Evolutionary conservation across 768 basidiomycete genomes (phyloP).

Genomic region (Termitomyces sp.): DNA sequence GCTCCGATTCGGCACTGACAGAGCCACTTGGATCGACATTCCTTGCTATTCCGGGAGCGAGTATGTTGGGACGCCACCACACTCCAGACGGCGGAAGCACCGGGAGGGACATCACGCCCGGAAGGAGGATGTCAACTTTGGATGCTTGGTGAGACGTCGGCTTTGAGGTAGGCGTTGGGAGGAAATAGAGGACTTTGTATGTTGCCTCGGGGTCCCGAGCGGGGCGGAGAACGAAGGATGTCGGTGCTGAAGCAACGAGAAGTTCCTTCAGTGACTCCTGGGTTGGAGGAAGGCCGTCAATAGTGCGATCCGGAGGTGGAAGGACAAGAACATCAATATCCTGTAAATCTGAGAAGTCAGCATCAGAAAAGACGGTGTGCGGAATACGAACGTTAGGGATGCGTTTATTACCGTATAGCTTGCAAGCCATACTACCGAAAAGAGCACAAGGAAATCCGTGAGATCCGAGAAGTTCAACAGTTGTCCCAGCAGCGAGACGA

Average conservation of each 20-base stretch:
- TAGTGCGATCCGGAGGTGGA: slow-evolving; percentile 5
- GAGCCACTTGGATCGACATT: background rate
- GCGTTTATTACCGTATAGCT: slow-evolving; percentile 16
- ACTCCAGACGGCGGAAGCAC: background rate
- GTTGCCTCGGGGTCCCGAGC: slow-evolving; percentile 15
- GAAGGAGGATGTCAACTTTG: slow-evolving; percentile 19
- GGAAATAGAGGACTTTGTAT: slow-evolving; percentile 18
- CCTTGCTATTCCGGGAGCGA: background rate
- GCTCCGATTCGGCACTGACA: background rate
- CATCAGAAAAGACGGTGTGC: background rate
- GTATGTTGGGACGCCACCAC: background rate
- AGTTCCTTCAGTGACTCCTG: slow-evolving; percentile 18
- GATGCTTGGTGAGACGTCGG: slow-evolving; percentile 5
- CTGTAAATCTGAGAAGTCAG: background rate
- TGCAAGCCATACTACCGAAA: slow-evolving; percentile 21
- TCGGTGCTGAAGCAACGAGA: slow-evolving; percentile 10
- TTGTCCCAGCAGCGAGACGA: slow-evolving; percentile 13
- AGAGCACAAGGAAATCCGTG: slow-evolving; percentile 15
- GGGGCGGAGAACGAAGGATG: slow-evolving; percentile 8
- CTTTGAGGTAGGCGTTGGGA: slow-evolving; percentile 12
- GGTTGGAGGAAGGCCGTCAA: slow-evolving; percentile 3
- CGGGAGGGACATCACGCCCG: slow-evolving; percentile 21
- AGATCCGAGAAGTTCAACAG: slow-evolving; percentile 8
- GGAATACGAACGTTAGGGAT: slow-evolving; percentile 14
- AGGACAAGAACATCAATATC: slow-evolving; percentile 19